Base-by-base conservation (phyloP, 768 basidiomycete species). In the Auricularia heimuer region DNA sequence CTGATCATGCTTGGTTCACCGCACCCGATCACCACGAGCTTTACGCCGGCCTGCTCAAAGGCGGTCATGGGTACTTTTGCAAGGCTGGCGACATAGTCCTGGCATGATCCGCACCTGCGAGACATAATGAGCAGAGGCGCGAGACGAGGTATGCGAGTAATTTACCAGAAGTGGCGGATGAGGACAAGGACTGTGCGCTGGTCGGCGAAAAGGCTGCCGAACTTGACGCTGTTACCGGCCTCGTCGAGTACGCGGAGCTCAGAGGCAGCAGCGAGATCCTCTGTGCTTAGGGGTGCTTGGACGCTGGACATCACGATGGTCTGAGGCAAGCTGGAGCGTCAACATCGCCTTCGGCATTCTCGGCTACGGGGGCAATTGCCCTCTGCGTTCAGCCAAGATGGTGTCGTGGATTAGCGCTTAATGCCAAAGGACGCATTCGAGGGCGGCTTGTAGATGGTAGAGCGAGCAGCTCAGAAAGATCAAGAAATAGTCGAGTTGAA, bases 101-200 rank as follows among this genome's bases (percentile, higher is more conserved):
- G 66, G 18, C 56, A 60, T 6, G 24, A 29, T 4, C 29, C 29
- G 34, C 56, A 60, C 54, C 54, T 54, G 54, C 29, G n/a, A 54
- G 18, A 18, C 54, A 8, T n/a, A 7, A 54, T 29, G 54, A 54
- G 29, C 54, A 29, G 29, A 29, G 29, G 29, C 29, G 29, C 29
- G 29, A 29, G 29, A 29, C 29, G 29, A 29, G 29, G 29, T 29
- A 29, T 29, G 29, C 29, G 29, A 29, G 29, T 29, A 29, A 29
- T 29, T 3, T 29, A 45, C 63, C 18, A 44, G 44, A 60, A 66
- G 42, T 65, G 61, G 14, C 86, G 82, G 64, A 88, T 84, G 71
- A 88, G 87, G 1, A 88, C 83, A 3, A 87, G 79, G 12, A 88
- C 74, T 0, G 82, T 82, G 69, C 81, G 83, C 68, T 81, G 71